Base-by-base conservation (phyloP, 768 basidiomycete species). In the Symmetrospora coprosmae region DNA sequence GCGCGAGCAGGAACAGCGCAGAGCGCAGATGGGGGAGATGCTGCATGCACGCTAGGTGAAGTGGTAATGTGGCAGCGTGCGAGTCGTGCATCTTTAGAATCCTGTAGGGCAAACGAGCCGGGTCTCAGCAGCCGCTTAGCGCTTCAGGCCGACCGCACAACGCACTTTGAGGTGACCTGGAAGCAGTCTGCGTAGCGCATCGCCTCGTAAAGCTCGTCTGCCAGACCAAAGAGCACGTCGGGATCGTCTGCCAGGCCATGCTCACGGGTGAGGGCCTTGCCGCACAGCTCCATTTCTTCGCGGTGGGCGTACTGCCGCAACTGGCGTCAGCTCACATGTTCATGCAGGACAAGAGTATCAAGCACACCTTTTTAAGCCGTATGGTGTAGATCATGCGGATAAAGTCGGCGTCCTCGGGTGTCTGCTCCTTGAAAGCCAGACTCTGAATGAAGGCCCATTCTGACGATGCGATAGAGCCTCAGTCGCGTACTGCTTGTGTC, bases 41-140 rank as follows among this genome's bases (percentile, higher is more conserved):
- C 70, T 91, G 86, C 87, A 97, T 92, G 79, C 92, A 96, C 2
- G 92, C 90, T 33, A 99, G 83, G 70, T 99, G 92, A 61, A 97
- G 71, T 0, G 91, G 89, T 75, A 97, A 83, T 1, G 92, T 87
- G 6, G 85, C 80, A 30, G 82, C 81, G 71, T 99, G 94, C 39
- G 87, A 81, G 1, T 85, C 79, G n/a, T 87, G 83, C 9, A 87
- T 76, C 16, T 81, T 80, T 41, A 96, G 76, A 60, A 97, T 94
- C 67, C 92, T 92, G 71, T 13, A 30, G 38, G 5, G 34, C 30
- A 25, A 6, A 49, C 41, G 53, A 21, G 25, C 23, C 49, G 21
- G 14, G 9, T 11, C 17, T 34, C 25, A 58, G 31, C 51, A 11
- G 34, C 17, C 49, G 14, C 17, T n/a, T 5, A 6, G 16, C 5